Base-by-base conservation (phyloP, 176 grass and related monocot species). In the Avena sativa region DNA sequence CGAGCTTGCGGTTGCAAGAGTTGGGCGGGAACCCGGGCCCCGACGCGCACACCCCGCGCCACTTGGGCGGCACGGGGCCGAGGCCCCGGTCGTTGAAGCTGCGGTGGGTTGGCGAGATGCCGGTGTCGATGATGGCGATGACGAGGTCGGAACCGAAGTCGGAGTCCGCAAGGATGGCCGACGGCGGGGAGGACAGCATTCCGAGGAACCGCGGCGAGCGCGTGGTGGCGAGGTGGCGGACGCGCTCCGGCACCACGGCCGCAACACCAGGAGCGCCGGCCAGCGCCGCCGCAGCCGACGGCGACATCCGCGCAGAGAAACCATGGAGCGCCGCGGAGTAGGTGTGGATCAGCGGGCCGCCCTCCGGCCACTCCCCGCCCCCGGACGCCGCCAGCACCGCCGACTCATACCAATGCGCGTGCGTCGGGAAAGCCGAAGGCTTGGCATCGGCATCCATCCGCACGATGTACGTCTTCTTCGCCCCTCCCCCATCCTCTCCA, bases 331-430 rank as follows among this genome's bases (percentile, higher is more conserved):
- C 74, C 0, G 93, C 75, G n/a, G 96, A 92, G 86, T 98, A 98
- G 56, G 93, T 95, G 84, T 98, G 96, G 82, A 98, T 94, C 2
- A 95, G 52, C 13, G 92, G 92, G 40, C 92, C 92, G 2, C 96
- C 96, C 67, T 81, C 81, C 1, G 86, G 88, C 88, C 93, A 94
- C 30, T 20, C 80, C 43, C 68, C 55, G 19, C 47, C 67, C 0
- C 87, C 88, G 14, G 91, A 78, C 56, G 92, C 90, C 40, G 86
- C 47, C 51, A 89, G 57, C 63, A 98, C 71, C 28, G 82, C 82
- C 57, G 93, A 88, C 85, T 98, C 92, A 75, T 98, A 98, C 96
- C 93, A 98, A 88, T 98, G 96, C 71, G 84, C 83, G 88, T 98
- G 96, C 30, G 96, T 98, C 66, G 93, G 93, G 76, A 88, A 98